phyloP scores from a whole-genome alignment of 768 basidiomycete genomes.

The Russula griseocarnosa region DNA sequence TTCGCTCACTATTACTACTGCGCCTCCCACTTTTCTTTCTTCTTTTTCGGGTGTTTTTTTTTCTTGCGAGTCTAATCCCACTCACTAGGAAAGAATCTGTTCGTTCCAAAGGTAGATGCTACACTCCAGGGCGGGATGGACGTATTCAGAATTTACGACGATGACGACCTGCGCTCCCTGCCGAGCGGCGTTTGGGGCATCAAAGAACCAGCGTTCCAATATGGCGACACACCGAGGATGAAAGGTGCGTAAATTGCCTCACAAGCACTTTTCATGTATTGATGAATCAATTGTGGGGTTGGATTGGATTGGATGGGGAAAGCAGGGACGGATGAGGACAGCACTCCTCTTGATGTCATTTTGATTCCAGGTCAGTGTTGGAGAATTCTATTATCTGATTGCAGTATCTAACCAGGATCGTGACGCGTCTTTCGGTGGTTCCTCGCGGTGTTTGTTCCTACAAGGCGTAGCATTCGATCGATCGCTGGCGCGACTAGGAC shows the following conservation, averaged over 20 bases:
- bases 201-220: conserved; percentile 53
- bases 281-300: neutral
- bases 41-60: neutral
- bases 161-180: conserved; percentile 54
- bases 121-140: conserved; percentile 51
- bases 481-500: conserved; percentile 64
- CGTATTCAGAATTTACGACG: conserved; percentile 56
- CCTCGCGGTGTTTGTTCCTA: neutral
- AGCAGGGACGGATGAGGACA: conserved; percentile 8
- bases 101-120: conserved; percentile 61
- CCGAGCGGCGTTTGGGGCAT: conserved; percentile 71
- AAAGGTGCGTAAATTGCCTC: conserved; percentile 44
- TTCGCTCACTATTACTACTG: neutral
- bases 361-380: conserved; percentile 26
- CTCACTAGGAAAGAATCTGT: conserved; percentile 55
- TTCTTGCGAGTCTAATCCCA: neutral
- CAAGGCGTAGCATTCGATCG: conserved; percentile 73
- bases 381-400: too few relatives aligned
- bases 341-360: conserved; percentile 3
- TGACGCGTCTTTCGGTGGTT: too few relatives aligned
- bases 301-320: neutral
- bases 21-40: too few relatives aligned
- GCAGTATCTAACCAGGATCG: too few relatives aligned
- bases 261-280: neutral
- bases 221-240: conserved; percentile 43